Percentiles rank a stretch among this genome's conserved stretches.
Evolutionary conservation across 2,329 filamentous ascomycete species (phyloP).

Genomic region (Xylaria sp.): DNA sequence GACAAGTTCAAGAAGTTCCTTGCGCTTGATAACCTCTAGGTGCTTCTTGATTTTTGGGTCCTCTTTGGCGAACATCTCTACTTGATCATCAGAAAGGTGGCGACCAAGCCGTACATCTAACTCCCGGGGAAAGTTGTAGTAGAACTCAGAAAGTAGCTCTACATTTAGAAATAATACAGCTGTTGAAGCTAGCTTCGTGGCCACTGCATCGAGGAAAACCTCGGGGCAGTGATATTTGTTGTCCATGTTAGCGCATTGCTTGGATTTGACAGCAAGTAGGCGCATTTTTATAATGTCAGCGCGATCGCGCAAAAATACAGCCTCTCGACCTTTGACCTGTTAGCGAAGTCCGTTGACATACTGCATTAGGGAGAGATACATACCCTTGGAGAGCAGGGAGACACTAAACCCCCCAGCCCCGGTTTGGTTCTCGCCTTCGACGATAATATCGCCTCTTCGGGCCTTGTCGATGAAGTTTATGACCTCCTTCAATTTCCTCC

Average conservation of each 20-base stretch:
- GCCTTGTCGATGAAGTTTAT: slow-evolving; percentile 90
- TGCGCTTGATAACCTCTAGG: slow-evolving; percentile 88
- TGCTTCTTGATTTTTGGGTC: slow-evolving; percentile 89
- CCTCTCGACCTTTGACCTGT: slow-evolving; percentile 74
- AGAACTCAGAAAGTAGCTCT: slow-evolving; percentile 94
- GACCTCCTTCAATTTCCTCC: slow-evolving; percentile 86
- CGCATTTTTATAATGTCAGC: slow-evolving; percentile 91
- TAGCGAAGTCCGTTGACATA: not conserved
- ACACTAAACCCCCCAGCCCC: slow-evolving; percentile 95
- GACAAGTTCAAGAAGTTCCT: slow-evolving; percentile 91
- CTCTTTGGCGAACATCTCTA: slow-evolving; percentile 90
- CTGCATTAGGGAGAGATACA: slow-evolving; percentile 32
- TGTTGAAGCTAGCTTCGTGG: slow-evolving; percentile 91
- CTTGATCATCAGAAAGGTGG: slow-evolving; percentile 76
- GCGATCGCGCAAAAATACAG: slow-evolving; percentile 90
- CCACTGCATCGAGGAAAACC: slow-evolving; percentile 96
- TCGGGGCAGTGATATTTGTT: slow-evolving; percentile 98
- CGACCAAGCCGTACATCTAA: slow-evolving; percentile 85
- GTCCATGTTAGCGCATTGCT: slow-evolving; percentile 80
- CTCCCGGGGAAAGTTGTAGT: slow-evolving; percentile 95
- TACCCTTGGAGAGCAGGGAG: slow-evolving; percentile 82
- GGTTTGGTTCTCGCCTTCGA: slow-evolving; percentile 82
- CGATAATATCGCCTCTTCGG: slow-evolving; percentile 79
- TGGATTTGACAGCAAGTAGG: slow-evolving; percentile 83
- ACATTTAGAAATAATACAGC: slow-evolving; percentile 97